Base-by-base conservation (phyloP, 2,329 filamentous ascomycete genomes). In the Clonostachys chloroleuca region DNA sequence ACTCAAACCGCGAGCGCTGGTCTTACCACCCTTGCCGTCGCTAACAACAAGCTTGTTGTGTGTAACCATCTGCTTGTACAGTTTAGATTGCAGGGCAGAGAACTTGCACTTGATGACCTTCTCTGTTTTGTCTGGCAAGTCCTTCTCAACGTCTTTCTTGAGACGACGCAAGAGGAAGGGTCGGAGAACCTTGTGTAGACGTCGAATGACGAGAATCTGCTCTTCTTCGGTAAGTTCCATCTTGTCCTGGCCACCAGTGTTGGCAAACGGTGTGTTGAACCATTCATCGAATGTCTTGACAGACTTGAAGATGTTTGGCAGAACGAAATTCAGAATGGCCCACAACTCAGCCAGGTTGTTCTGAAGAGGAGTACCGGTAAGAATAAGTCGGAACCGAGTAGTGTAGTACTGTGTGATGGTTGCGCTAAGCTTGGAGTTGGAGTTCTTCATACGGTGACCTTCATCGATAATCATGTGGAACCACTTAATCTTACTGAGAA, bases 181-280 rank as follows among this genome's bases (percentile, higher is more conserved):
- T 51, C 94, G 84, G 59, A 99, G 75, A 60, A 99, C 94, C 80
- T 97, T 99, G 73, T 99, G 94, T 51, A 99, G 78, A 77, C 94
- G 92, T 64, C 92, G 88, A 78, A 99, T 99, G 60, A 99, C 91
- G 48, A 99, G 87, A 68, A 99, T 83, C 65, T 96, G 91, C 70
- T 99, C 94, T 94, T 99, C 94, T 94, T 99, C 94, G 12, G 88
- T 95, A 52, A 99, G 77, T 63, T 97, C 92, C 89, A 99, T 99
- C 76, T 94, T 96, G 69, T 99, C 94, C 69, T 97, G 92, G 39
- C 90, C 86, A 68, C 94, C 94, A 6, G 94, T 99, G 64, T 99
- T 99, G 56, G 94, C 94, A 66, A 99, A 99, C 0, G 94, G 94
- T 24, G 94, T 99, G 65, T 97, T 99, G 83, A 99, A 99, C 94